phyloP scores from a whole-genome alignment of 192 early-diverging fungal genomes.

The Obelidium mucronatum region DNA sequence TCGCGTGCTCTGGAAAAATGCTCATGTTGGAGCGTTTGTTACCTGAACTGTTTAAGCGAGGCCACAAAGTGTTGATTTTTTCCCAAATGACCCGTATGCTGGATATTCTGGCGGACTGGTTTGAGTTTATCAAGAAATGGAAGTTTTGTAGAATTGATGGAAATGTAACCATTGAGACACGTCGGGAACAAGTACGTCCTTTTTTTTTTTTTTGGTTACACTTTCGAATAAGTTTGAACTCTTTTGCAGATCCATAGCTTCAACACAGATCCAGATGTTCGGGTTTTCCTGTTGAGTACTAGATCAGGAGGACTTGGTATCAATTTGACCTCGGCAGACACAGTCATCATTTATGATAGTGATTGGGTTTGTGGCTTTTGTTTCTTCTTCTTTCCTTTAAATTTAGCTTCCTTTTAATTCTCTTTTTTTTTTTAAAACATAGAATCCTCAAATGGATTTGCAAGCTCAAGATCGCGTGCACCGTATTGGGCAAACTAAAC shows the following conservation, averaged over 20 bases:
- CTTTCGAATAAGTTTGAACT: neutral
- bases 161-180: constrained; percentile 43
- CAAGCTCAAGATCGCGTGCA: constrained; percentile 95
- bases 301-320: constrained; percentile 96
- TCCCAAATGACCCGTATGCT: constrained; percentile 91
- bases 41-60: constrained; percentile 74
- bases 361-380: constrained; percentile 73
- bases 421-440: neutral
- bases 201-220: neutral
- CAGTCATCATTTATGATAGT: constrained; percentile 90
- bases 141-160: constrained; percentile 59
- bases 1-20: constrained; percentile 87
- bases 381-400: constrained; percentile 11
- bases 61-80: constrained; percentile 95
- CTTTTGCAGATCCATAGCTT: constrained; percentile 53
- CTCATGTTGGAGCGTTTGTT: constrained; percentile 83
- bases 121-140: constrained; percentile 43
- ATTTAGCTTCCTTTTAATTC: neutral
- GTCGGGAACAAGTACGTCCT: constrained; percentile 43
- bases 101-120: constrained; percentile 77
- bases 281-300: constrained; percentile 89
- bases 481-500: constrained; percentile 92
- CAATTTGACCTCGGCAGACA: constrained; percentile 95
- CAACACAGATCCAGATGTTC: constrained; percentile 47
- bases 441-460: constrained; percentile 98